Evolutionary conservation across 768 basidiomycete genomes (phyloP), one percentile per base, ranked within the genome.

Genomic region (Trametes punicea): DNA sequence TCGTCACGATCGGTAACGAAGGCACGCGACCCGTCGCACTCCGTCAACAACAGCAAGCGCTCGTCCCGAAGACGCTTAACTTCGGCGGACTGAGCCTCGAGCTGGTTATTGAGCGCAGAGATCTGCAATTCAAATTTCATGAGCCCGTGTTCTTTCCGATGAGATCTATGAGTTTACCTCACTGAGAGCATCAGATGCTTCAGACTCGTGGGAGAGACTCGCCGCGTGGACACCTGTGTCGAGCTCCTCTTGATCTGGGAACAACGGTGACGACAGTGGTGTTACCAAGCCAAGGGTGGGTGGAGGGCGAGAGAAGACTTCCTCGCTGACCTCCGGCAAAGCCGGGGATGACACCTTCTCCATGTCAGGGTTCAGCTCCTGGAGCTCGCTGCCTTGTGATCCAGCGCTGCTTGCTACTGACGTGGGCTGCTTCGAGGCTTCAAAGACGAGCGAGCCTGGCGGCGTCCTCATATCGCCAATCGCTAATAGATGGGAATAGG

Each of bases 381-480:
- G 64, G 10, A 57, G 31, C 38, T 54, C 63, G 27, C 40, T 41
- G 13, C 29, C 46, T 4, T 56, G 59, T 10, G 30, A 54, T 29
- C 57, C 70, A 51, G 64, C 67, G 27, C 64, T 62, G 60, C 73
- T 80, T 29, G 79, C 78, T 20, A 77, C 77, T 49, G 81, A 81
- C 1, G 80, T 81, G 9, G 79, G 79, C 21, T 71, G 78, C 59
- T 76, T 77, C 68, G 77, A 80, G 31, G 77, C 36, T 30, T 71
- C 64, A 44, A 75, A 72, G 54, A 81, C 81, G 44, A 73, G 60
- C 3, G 81, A 77, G 2, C 80, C 80, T 9, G 79, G 79, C 51
- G 73, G 71, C 6, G 80, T 79, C 33, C 76, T 70, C 25, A 65
- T 69, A 31, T 73, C 50, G 30, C 62, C 57, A 27, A 38, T 33